Base-by-base conservation (phyloP, 495 filamentous ascomycete species). In the Aspergillus nanangensis region DNA sequence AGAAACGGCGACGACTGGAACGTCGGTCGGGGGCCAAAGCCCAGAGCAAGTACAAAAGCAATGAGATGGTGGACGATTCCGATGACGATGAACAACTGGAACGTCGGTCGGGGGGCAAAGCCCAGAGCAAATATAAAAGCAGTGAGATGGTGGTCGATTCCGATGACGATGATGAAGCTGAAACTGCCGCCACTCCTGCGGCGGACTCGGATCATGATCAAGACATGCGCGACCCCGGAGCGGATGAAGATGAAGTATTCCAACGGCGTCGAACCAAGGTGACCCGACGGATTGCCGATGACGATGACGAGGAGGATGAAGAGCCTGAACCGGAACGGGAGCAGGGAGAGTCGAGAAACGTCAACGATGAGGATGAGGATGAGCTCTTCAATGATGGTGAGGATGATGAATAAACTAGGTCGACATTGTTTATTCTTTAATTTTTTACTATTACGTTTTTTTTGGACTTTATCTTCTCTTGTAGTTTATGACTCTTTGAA, bases 81-180 rank as follows among this genome's bases (percentile, higher is more conserved):
- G 84, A 86, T 44, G 73, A 75, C 10, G 77, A 81, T 33, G 78
- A 75, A 21, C 65, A n/a, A n/a, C n/a, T n/a, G n/a, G n/a, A n/a
- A n/a, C 66, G 70, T 29, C 67, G 80, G 53, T 76, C 78, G 51
- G 74, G 82, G 53, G 75, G 77, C 52, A n/a, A n/a, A n/a, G 75
- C n/a, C 14, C 15, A 76, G 50, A 43, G 64, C 46, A 90, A 91
- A 56, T 93, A 77, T 65, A 95, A 94, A 75, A 86, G 81, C 43
- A 82, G 71, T 29, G 89, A 94, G 62, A 77, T 86, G 45, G 82
- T 95, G 21, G 83, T 87, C 27, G 86, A 90, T 41, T 86, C 82
- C 44, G 84, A 86, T 44, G 73, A 75, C 10, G 77, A 81, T 33
- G 78, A 75, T 22, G 66, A n/a, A n/a, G n/a, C n/a, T n/a, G n/a